Base-by-base conservation (phyloP, 805 yeast genomes). In the Scheffersomyces stipitis region DNA sequence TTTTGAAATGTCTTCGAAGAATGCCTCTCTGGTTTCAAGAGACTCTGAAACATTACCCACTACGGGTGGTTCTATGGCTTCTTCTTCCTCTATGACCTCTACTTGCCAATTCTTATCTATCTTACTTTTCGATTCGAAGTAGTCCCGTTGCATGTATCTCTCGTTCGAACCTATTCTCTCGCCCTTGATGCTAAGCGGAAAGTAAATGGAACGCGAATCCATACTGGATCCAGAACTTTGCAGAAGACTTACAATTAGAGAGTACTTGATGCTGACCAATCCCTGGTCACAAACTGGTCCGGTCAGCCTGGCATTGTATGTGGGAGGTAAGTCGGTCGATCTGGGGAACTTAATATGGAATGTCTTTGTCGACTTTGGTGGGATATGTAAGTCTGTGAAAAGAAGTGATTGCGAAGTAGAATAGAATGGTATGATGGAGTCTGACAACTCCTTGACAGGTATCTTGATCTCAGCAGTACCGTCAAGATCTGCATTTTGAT, bases 271-370 rank as follows among this genome's bases (percentile, higher is more conserved):
- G 35, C 71, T 62, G 2, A 65, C 47, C 38, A 55, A 52, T 2
- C 73, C 73, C 32, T 60, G 69, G 28, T 68, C 73, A 23, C 70
- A 55, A 3, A 55, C 53, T 1, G 60, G 49, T 0, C 71, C 70
- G 0, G 73, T 63, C 72, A 65, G 70, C 12, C 52, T 49, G 5
- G 66, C 46, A 43, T 69, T 69, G 47, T 69, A 69, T 10, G 66
- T 56, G 0, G 75, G 75, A 5, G 75, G 72, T 22, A 60, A 44
- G 12, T 46, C 44, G 5, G 37, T 34, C n/a, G 41, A 34, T 3
- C 44, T 45, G 1, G 58, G 60, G 37, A 64, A 48, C 28, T 42
- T 51, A 6, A 67, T 34, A 13, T 36, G 44, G 42, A 53, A 62
- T 3, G 42, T 26, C 32, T 49, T 50, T 1, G 45, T 23, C 1